Conservation (phyloP, 768 basidiomycete genomes). For the Kwoniella heveanensis region DNA sequence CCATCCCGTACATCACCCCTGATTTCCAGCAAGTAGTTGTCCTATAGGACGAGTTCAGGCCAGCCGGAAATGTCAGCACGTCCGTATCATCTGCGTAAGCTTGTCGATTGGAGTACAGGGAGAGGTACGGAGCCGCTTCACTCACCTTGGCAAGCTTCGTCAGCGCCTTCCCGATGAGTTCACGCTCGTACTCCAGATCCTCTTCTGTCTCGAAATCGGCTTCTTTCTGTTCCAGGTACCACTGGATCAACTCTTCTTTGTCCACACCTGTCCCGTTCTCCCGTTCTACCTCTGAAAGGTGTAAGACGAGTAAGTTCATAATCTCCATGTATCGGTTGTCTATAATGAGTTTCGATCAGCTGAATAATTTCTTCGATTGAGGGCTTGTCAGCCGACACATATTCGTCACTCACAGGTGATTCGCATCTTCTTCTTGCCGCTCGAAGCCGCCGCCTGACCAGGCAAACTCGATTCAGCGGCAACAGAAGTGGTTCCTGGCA, state of each 20-base stretch:
- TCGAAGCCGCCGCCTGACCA: constrained; percentile 53
- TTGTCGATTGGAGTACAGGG: too few relatives aligned
- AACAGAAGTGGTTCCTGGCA: background rate
- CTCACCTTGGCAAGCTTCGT: constrained; percentile 85
- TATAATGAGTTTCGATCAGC: constrained; percentile 12
- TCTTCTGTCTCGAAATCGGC: constrained; percentile 78
- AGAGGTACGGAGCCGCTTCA: background rate
- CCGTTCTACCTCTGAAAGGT: constrained; percentile 74
- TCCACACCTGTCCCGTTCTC: constrained; percentile 76
- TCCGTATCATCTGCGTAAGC: too few relatives aligned
- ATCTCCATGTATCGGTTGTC: constrained; percentile 89
- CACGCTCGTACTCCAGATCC: constrained; percentile 85
- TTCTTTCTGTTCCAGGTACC: constrained; percentile 93
- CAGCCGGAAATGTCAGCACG: too few relatives aligned
- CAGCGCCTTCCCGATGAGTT: constrained; percentile 84
- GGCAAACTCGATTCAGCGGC: constrained; percentile 19
- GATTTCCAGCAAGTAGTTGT: constrained; percentile 78
- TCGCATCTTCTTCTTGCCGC: constrained; percentile 66
- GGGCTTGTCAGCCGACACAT: too few relatives aligned
- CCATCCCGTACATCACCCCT: constrained; percentile 76
- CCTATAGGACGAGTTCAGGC: constrained; percentile 16
- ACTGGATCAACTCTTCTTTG: constrained; percentile 88
- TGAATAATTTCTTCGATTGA: too few relatives aligned
- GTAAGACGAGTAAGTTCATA: constrained; percentile 77
- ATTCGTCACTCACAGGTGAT: constrained; percentile 70